phyloP scores from a whole-genome alignment of 768 basidiomycete species.

The Aureoboletus auriporus region DNA sequence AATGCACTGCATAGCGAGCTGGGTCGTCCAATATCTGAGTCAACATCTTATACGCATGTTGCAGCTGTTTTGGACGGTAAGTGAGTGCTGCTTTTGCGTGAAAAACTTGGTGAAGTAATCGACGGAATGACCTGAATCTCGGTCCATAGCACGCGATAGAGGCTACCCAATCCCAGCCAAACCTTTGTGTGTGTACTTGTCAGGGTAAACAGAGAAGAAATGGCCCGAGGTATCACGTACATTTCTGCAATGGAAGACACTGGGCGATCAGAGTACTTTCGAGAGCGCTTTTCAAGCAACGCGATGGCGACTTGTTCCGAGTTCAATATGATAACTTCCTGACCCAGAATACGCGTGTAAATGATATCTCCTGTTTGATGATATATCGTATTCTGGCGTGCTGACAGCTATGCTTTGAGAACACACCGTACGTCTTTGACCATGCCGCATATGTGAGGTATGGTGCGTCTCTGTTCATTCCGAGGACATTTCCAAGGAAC shows the following conservation, averaged over 20 bases:
- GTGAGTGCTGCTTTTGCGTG: slow-evolving; percentile 4
- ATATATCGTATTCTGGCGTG: neutral
- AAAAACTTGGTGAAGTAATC: slow-evolving; percentile 18
- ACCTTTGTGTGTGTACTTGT: slow-evolving; percentile 3
- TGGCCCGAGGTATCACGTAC: neutral
- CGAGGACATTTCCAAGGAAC: slow-evolving; percentile 12
- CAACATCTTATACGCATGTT: slow-evolving; percentile 9
- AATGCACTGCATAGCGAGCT: slow-evolving; percentile 4
- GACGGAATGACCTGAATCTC: slow-evolving; percentile 19
- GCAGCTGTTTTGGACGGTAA: slow-evolving; percentile 13
- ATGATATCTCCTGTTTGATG: slow-evolving; percentile 4
- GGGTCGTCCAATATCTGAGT: slow-evolving; percentile 7
- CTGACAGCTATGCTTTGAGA: neutral
- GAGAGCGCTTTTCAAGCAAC: slow-evolving; percentile 48
- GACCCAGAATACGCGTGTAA: slow-evolving; percentile 31
- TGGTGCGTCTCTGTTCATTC: slow-evolving; percentile 4
- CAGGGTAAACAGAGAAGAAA: neutral
- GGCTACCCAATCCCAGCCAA: slow-evolving; percentile 13
- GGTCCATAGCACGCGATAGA: slow-evolving; percentile 17
- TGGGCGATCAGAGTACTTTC: slow-evolving; percentile 41
- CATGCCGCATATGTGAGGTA: slow-evolving; percentile 15
- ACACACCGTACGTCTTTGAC: slow-evolving; percentile 17
- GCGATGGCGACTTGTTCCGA: slow-evolving; percentile 42
- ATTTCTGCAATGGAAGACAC: neutral
- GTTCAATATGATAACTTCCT: slow-evolving; percentile 48